These are phyloP conservation scores for Bremia lactucae DNA, from an alignment of 352 stramenopile genomes.

Conservation along the genomic window DNA sequence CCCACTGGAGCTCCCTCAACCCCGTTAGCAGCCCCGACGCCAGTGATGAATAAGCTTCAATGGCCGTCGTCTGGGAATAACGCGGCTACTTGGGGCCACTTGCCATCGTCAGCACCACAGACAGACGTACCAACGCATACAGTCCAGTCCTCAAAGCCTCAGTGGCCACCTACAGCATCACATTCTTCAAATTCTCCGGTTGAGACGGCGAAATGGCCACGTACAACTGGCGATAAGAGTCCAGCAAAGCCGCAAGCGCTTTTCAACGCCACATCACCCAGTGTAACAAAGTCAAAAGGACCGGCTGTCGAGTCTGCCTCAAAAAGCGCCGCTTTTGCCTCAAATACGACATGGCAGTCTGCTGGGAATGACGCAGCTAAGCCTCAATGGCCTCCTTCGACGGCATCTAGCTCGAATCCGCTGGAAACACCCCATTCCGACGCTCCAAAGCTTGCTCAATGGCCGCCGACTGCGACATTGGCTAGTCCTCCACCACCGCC, in stretches of 20 bases:
- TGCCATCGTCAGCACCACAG: constrained; percentile 20
- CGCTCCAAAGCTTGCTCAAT: constrained; percentile 34
- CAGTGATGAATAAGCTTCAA: constrained; percentile 15
- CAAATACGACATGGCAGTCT: constrained; percentile 11
- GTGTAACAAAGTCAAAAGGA: constrained; percentile 16
- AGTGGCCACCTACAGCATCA: constrained; percentile 26
- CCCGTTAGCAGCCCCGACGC: constrained; percentile 4
- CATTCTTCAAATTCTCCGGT: constrained; percentile 4
- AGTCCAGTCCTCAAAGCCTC: constrained; percentile 26
- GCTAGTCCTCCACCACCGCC: constrained; percentile 17
- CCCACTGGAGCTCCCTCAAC: constrained; percentile 7
- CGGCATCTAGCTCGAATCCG: not conserved
- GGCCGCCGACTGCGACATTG: constrained; percentile 30
- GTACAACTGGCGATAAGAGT: constrained; percentile 5
- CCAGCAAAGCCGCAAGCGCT: constrained; percentile 28
- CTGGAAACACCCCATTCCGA: constrained; percentile 6
- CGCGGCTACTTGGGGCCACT: constrained; percentile 13
- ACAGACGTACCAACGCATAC: constrained; percentile 22
- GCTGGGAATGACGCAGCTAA: constrained; percentile 18
- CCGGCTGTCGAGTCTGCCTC: constrained; percentile 14
- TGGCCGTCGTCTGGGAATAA: constrained; percentile 19
- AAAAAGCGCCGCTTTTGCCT: constrained; percentile 9
- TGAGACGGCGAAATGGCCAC: not conserved
- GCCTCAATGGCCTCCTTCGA: constrained; percentile 29
- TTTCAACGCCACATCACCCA: constrained; percentile 12